Percentiles rank a stretch among this genome's conserved stretches.
These are phyloP conservation scores for Fusarium sp. DNA, from an alignment of 2,329 filamentous ascomycete genomes.

Conservation along the genomic window DNA sequence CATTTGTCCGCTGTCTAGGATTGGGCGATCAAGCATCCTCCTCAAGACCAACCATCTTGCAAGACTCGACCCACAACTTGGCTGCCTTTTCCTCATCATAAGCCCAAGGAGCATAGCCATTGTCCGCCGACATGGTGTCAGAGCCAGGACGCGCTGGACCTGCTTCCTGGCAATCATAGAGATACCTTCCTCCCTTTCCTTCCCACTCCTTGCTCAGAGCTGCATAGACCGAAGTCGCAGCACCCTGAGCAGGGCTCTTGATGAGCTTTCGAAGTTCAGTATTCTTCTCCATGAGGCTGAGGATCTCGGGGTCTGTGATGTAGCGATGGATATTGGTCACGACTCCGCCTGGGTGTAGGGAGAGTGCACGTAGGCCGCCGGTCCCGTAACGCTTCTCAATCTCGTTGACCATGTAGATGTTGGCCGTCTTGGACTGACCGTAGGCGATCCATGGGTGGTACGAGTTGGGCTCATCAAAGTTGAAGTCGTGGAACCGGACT, in stretches of 20 bases:
- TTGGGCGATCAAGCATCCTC: not conserved
- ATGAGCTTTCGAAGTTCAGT: not conserved
- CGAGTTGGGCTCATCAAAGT: conserved; percentile 19
- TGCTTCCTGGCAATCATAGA: conserved; percentile 9
- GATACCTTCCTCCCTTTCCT: conserved; percentile 12
- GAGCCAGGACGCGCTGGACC: rapidly evolving
- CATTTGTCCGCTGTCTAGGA: no score
- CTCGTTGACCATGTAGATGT: conserved; percentile 36
- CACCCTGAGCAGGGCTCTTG: conserved; percentile 4
- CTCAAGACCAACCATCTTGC: not conserved
- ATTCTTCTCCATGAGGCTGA: not conserved
- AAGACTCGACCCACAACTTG: conserved; percentile 5
- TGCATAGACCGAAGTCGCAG: conserved; percentile 14
- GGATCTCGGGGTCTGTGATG: not conserved
- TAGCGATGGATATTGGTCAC: conserved; percentile 9
- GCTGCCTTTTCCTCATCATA: conserved; percentile 3
- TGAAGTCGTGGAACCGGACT: conserved; percentile 30
- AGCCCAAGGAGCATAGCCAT: conserved; percentile 10
- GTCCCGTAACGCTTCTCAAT: conserved; percentile 26
- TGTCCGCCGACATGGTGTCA: not conserved
- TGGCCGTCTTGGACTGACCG: conserved; percentile 35
- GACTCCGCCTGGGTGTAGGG: conserved; percentile 28
- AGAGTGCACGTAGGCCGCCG: conserved; percentile 20
- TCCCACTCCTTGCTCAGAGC: conserved; percentile 11
- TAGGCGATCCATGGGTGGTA: conserved; percentile 34